Base-by-base conservation (phyloP, 352 stramenopile species). In the Phytophthora multivora region DNA sequence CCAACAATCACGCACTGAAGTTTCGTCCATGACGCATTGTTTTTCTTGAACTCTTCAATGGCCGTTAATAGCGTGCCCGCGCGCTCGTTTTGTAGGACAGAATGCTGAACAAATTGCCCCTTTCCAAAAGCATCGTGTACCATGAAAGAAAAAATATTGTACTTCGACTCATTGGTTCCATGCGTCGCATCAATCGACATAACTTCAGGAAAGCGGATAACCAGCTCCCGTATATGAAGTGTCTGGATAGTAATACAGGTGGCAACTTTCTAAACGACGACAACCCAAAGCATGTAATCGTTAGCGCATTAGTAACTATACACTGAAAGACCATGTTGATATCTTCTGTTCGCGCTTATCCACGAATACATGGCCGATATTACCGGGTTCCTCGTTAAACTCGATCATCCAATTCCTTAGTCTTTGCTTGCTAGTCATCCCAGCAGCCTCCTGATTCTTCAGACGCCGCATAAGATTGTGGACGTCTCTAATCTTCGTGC, bases 91-190 rank as follows among this genome's bases (percentile, higher is more conserved):
- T 71, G 42, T 2, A 72, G 8, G 0, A 72, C 16, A 0, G 63
- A 23, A 26, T 73, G 68, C 16, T 74, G 59, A 0, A 64, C 54
- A 21, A 65, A 73, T 19, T 77, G 69, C 3, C 63, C 51, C 11
- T 65, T 52, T 5, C 60, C 56, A 36, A 65, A 70, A 1, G 28
- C 33, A 23, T 67, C 52, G 16, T 68, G 45, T 2, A 39, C 43
- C 56, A 66, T 66, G 12, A 73, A 39, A 0, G 53, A 66, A 13
- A 75, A 71, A 2, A 71, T 23, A 21, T 63, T 69, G 56, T 75
- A 69, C 25, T 69, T 66, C 1, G 58, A 57, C 0, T 11, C 7
- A 31, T 74, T 70, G 0, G 59, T 69, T 1, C 49, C 49, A 31
- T 69, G 59, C 1, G 66, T 70, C 0, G 64, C 51, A 21, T 75